Conservation (phyloP, 2,329 filamentous ascomycete genomes). For the Fusarium secorum region DNA sequence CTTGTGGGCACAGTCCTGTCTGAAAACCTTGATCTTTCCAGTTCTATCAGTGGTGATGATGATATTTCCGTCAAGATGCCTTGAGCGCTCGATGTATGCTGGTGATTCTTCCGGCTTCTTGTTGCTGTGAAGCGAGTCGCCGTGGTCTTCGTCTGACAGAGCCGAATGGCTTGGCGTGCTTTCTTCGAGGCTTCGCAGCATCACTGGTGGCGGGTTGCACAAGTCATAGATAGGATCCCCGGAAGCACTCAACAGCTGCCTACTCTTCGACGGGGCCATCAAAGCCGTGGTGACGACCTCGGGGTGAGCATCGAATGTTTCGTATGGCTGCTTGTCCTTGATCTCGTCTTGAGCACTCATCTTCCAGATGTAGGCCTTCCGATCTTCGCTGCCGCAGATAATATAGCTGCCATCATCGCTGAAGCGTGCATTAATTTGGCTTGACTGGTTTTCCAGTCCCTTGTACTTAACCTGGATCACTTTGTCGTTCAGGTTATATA, state of each 20-base stretch:
- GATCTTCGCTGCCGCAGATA: constrained; percentile 92
- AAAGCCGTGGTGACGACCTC: constrained; percentile 89
- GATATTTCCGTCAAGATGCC: constrained; percentile 85
- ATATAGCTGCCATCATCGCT: constrained; percentile 87
- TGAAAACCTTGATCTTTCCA: constrained; percentile 91
- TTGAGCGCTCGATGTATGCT: constrained; percentile 77
- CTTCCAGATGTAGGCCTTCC: constrained; percentile 90
- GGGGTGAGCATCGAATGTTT: constrained; percentile 90
- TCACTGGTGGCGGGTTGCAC: constrained; percentile 93
- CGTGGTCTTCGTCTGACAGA: constrained; percentile 49
- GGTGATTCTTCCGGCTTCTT: constrained; percentile 73
- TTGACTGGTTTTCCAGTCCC: constrained; percentile 87
- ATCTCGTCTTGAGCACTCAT: constrained; percentile 62
- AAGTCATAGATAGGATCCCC: constrained; percentile 95
- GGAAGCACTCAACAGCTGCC: constrained; percentile 78
- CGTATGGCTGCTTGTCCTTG: constrained; percentile 81
- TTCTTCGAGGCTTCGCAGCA: constrained; percentile 77
- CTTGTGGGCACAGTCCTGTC: constrained; percentile 87
- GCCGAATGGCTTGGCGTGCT: constrained; percentile 53
- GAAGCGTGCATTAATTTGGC: constrained; percentile 89
- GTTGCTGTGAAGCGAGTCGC: constrained; percentile 42
- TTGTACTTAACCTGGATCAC: constrained; percentile 88
- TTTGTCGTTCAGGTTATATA: constrained; percentile 89
- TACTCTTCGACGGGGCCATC: constrained; percentile 81
- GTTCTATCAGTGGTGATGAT: constrained; percentile 89